A percentile compares a stretch with the other conserved stretches of the same genome.
Evolutionary conservation across 768 basidiomycete genomes (phyloP).

Genomic region (Suillus occidentalis): DNA sequence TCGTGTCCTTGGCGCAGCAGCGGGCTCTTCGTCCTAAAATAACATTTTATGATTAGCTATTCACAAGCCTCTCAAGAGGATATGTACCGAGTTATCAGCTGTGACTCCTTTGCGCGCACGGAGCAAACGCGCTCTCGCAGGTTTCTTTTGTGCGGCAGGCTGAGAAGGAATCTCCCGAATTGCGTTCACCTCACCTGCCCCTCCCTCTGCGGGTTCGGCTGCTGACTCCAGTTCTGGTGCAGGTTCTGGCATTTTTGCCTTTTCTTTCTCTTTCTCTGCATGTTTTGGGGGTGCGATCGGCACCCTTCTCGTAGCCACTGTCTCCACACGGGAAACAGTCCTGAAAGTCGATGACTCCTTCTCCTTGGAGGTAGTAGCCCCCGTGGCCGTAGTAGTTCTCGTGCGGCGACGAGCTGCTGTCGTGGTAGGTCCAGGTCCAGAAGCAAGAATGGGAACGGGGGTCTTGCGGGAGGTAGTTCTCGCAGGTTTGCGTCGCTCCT

Average conservation of each 20-base stretch:
- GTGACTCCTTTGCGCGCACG: neutral
- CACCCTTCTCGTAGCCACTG: neutral
- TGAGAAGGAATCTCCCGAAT: constrained; percentile 1
- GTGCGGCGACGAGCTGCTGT: constrained; percentile 24
- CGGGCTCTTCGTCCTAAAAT: constrained; percentile 10
- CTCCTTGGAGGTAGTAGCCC: neutral
- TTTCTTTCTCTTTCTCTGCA: constrained; percentile 8
- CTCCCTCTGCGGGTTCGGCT: neutral
- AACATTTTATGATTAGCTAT: neutral
- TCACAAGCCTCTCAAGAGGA: neutral
- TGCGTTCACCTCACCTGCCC: neutral
- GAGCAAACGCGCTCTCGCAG: neutral
- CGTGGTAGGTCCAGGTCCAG: neutral
- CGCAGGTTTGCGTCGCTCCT: constrained; percentile 8
- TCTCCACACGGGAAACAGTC: neutral
- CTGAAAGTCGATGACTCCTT: neutral
- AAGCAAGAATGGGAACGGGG: neutral
- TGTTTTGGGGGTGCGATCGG: constrained; percentile 7
- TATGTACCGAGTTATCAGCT: neutral
- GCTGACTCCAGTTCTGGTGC: constrained; percentile 4
- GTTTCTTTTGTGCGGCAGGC: neutral
- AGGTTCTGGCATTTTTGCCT: neutral
- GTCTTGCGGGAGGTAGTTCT: neutral
- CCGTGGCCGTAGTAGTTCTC: constrained; percentile 14
- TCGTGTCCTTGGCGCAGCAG: neutral